These are phyloP conservation scores for Penicillium sp. DNA, from an alignment of 2,329 filamentous ascomycete genomes.

Conservation along the genomic window DNA sequence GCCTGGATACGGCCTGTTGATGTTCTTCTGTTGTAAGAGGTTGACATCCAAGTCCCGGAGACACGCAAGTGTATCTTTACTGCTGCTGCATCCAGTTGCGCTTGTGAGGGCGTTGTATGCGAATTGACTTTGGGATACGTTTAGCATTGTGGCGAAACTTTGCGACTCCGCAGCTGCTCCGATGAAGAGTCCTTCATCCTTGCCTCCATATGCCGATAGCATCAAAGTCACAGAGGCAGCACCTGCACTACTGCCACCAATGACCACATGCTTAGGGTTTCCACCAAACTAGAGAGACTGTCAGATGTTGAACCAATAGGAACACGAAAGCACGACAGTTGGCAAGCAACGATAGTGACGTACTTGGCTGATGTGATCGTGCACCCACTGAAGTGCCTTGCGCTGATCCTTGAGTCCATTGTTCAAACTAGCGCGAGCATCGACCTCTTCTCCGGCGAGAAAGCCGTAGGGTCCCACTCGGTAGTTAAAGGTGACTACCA, in stretches of 20 bases:
- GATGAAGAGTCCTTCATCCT: conserved; percentile 52
- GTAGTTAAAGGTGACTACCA: conserved; percentile 75
- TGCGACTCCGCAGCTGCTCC: conserved; percentile 58
- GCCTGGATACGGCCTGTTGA: conserved; percentile 49
- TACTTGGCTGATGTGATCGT: conserved; percentile 60
- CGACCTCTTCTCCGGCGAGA: conserved; percentile 60
- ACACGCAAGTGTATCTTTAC: conserved; percentile 49
- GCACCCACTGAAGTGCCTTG: conserved; percentile 69
- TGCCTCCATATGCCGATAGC: conserved; percentile 56
- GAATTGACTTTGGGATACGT: conserved; percentile 51
- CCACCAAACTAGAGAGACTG: conserved; percentile 61
- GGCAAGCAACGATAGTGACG: neutral
- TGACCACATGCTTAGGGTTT: conserved; percentile 65
- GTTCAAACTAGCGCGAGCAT: conserved; percentile 57
- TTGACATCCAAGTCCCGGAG: conserved; percentile 49
- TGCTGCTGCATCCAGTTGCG: conserved; percentile 49
- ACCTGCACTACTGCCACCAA: conserved; percentile 70
- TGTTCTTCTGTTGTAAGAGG: conserved; percentile 49
- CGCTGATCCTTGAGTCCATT: conserved; percentile 71
- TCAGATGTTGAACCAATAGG: neutral
- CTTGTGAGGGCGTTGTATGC: conserved; percentile 54
- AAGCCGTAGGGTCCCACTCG: conserved; percentile 75
- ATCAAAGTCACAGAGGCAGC: conserved; percentile 65
- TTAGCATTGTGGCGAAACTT: conserved; percentile 53
- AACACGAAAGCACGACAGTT: neutral